Percentiles rank a stretch among this genome's conserved stretches.
These are phyloP conservation scores for Hemileccinum impolitum DNA, from an alignment of 768 basidiomycete species.

Conservation along the genomic window DNA sequence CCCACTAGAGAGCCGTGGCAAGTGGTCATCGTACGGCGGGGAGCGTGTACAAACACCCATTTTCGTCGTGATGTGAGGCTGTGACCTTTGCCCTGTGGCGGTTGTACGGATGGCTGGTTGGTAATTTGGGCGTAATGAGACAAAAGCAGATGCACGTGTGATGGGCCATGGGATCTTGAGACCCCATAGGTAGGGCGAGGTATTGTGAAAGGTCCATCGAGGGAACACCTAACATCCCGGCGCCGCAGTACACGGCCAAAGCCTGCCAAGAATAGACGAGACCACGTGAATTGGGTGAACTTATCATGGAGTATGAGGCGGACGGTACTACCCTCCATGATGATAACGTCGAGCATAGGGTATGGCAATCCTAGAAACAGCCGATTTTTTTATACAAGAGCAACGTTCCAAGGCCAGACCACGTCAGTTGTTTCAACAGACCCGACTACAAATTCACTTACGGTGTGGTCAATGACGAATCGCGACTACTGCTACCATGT, in stretches of 20 bases:
- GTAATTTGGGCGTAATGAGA: neutral
- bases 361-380: neutral
- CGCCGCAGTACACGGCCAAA: neutral
- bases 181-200: too few species aligned
- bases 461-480: neutral
- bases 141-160: neutral
- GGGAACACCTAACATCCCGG: neutral
- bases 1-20: too few species aligned
- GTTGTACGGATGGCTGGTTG: neutral
- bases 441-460: neutral
- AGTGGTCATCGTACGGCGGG: too few species aligned
- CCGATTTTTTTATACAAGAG: too few species aligned
- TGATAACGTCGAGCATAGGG: neutral
- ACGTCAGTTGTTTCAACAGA: neutral
- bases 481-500: too few species aligned
- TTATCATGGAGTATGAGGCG: too few species aligned
- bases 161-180: neutral
- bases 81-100: neutral
- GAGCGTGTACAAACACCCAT: neutral
- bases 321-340: too few species aligned
- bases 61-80: neutral
- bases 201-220: neutral
- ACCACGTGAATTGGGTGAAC: neutral
- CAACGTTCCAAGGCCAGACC: neutral
- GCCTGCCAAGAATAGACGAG: neutral